Percentiles rank a stretch among this genome's conserved stretches.
Conservation (phyloP, 805 yeast genomes). For the Wickerhamiella spandovensis region DNA sequence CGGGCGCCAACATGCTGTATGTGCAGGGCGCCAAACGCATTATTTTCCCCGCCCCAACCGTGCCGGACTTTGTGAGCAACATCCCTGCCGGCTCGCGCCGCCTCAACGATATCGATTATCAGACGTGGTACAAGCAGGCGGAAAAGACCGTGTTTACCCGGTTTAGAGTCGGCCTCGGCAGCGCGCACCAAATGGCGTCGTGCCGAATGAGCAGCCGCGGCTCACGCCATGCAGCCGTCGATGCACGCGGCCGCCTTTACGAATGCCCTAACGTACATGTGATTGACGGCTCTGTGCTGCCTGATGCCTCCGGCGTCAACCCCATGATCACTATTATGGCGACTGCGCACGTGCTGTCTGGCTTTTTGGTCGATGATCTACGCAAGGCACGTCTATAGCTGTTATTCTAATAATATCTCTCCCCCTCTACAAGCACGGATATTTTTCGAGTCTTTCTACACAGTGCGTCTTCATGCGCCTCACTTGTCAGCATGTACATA, state of each 20-base stretch:
- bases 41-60: constrained; percentile 20
- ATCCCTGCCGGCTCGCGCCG: constrained; percentile 25
- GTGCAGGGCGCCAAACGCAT: constrained; percentile 37
- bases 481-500: not conserved
- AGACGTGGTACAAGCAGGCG: constrained; percentile 17
- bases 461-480: not conserved
- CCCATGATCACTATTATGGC: constrained; percentile 42
- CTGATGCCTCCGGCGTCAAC: constrained; percentile 41
- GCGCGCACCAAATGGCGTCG: constrained; percentile 43
- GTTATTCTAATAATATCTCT: not conserved
- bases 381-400: not conserved
- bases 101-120: constrained; percentile 32
- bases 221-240: constrained; percentile 33
- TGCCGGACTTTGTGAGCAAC: constrained; percentile 27
- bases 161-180: constrained; percentile 29
- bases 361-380: constrained; percentile 25
- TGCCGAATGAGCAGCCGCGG: constrained; percentile 34
- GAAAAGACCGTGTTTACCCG: constrained; percentile 13
- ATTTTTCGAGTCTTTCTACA: not conserved
- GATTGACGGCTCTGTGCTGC: constrained; percentile 38
- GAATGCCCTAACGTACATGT: constrained; percentile 37
- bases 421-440: too few species aligned
- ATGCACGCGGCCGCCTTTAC: constrained; percentile 32
- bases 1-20: constrained; percentile 34
- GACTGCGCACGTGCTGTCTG: constrained; percentile 31